Base-by-base conservation (phyloP, 768 basidiomycete genomes). In the Lactarius hengduanensis region DNA sequence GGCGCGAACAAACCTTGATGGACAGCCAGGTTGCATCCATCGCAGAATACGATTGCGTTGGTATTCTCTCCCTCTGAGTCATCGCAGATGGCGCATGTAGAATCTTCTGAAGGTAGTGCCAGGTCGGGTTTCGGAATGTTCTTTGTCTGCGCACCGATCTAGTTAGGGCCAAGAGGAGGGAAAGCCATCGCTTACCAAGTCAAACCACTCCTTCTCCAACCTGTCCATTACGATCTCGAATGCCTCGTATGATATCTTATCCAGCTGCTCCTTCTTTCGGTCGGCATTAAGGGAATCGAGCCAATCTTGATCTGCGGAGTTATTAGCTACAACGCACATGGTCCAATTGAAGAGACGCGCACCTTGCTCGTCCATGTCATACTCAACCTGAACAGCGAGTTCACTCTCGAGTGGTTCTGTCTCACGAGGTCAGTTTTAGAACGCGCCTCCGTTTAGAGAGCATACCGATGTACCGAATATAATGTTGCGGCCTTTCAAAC, bases 351-450 rank as follows among this genome's bases (percentile, higher is more conserved):
- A 28, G 45, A 47, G 30, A 32, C 38, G 4, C 80, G 22, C 43
- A 90, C 94, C 96, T 86, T 98, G 96, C 74, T 98, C 97, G 74
- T 98, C 97, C 95, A 99, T 98, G 74, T 98, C 97, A 80, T 99
- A 99, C 76, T 98, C 97, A 28, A 99, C 96, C 71, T 96, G 94
- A 45, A 86, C 85, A 8, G 90, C 90, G 20, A 98, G 84, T 70
- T 99, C 97, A 57, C 86, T 87, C 74, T 99, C 96, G 70, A 97
- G 80, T 0, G 96, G 96, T 72, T 97, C 95, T 93, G 73, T 28
- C 32, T 57, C 57, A 40, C 61, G 60, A 63, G 15, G n/a, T 68
- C 54, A 63, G 54, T 10, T 22, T 22, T 26, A n/a, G 18, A 4
- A 38, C 7, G 6, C 9, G 11, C 56, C 36, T 13, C 47, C 41